Conservation (phyloP, 2,329 filamentous ascomycete genomes). For the Penicillium sp. region DNA sequence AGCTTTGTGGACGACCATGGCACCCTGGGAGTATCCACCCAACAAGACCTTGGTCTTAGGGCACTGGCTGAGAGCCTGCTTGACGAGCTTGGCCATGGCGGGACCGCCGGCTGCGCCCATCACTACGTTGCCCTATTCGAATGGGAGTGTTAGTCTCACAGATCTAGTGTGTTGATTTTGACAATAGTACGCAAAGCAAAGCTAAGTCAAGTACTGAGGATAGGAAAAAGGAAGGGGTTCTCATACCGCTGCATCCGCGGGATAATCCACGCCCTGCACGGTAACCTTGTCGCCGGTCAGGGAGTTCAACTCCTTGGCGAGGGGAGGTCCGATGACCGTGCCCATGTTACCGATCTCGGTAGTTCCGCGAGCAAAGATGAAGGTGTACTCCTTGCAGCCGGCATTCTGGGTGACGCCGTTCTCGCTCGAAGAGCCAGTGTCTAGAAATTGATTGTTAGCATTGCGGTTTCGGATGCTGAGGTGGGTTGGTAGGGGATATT, state of each 20-base stretch:
- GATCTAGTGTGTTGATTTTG: background rate
- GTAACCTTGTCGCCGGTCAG: conserved; percentile 29
- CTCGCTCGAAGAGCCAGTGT: conserved; percentile 29
- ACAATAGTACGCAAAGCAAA: background rate
- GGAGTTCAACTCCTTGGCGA: conserved; percentile 27
- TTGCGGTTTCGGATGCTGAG: background rate
- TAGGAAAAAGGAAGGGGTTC: no score
- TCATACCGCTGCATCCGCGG: conserved; percentile 28
- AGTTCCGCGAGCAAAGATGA: conserved; percentile 48
- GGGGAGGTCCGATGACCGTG: conserved; percentile 41
- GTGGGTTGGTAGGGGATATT: background rate
- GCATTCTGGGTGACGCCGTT: conserved; percentile 43
- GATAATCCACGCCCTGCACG: conserved; percentile 37
- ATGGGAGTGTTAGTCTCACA: background rate
- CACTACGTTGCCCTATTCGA: conserved; percentile 26
- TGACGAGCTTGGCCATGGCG: conserved; percentile 32
- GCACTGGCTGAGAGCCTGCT: conserved; percentile 32
- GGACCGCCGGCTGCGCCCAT: conserved; percentile 33
- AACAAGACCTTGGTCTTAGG: conserved; percentile 37
- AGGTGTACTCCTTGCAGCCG: conserved; percentile 44
- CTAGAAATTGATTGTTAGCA: conserved; percentile 17
- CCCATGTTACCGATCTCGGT: conserved; percentile 47
- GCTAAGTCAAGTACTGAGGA: background rate
- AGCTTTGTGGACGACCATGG: conserved; percentile 39
- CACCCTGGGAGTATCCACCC: conserved; percentile 38